phyloP scores from a whole-genome alignment of 805 yeast genomes.

The Candida caryicola region DNA sequence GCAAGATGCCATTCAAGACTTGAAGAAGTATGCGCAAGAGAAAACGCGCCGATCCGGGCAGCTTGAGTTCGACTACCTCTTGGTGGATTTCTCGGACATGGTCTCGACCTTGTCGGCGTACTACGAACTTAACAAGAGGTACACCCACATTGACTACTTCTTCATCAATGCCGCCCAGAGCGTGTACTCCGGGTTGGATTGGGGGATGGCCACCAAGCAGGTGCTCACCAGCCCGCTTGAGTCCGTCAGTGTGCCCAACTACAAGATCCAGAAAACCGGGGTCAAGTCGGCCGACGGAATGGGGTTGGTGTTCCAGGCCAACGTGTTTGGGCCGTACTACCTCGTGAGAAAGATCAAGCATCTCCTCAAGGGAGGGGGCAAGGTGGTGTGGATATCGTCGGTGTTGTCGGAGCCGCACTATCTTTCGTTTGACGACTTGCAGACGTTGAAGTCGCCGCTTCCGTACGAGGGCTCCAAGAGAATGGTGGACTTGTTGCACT shows the following conservation, averaged over 20 bases:
- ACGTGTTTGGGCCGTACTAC: constrained; percentile 95
- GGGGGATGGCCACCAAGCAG: constrained; percentile 73
- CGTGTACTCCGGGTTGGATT: constrained; percentile 81
- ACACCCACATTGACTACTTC: constrained; percentile 67
- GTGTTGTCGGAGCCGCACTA: constrained; percentile 75
- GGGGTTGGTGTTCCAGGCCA: constrained; percentile 90
- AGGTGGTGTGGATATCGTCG: constrained; percentile 84
- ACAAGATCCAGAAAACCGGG: constrained; percentile 80
- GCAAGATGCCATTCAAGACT: constrained; percentile 59
- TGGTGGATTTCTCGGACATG: constrained; percentile 91
- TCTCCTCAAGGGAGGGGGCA: constrained; percentile 58
- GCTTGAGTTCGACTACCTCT: constrained; percentile 80
- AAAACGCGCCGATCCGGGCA: constrained; percentile 45
- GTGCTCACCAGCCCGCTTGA: constrained; percentile 63
- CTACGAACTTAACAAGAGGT: constrained; percentile 64
- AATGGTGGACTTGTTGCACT: constrained; percentile 77
- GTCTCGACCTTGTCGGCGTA: constrained; percentile 75
- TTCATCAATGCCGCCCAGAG: constrained; percentile 91
- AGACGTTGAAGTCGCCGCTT: constrained; percentile 57
- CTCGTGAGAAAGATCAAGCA: constrained; percentile 64
- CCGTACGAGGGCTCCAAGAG: constrained; percentile 94
- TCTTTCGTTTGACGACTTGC: constrained; percentile 72
- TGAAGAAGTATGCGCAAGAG: constrained; percentile 36
- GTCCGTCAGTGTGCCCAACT: constrained; percentile 86
- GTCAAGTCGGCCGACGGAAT: constrained; percentile 71